Conservation (phyloP, 2,329 filamentous ascomycete species). For the Colletotrichum sp. region DNA sequence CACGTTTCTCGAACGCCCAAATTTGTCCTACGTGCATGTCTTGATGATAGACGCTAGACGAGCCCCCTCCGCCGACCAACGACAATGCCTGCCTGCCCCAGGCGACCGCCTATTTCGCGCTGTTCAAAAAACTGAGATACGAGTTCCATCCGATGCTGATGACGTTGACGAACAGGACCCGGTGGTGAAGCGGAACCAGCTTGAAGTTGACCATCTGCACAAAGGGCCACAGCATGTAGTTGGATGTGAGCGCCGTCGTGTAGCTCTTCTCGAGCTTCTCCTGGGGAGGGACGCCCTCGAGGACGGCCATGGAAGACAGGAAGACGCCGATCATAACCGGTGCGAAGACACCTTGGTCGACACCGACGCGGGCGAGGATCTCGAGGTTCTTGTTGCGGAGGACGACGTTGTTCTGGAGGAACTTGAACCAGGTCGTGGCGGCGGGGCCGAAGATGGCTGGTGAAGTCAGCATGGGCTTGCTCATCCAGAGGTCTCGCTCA, state of each 20-base stretch:
- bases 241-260: constrained; percentile 74
- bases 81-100: no score
- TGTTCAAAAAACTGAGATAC: constrained; percentile 68
- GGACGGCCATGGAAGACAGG: constrained; percentile 81
- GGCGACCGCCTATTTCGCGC: constrained; percentile 28
- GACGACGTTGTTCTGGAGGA: constrained; percentile 74
- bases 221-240: constrained; percentile 87
- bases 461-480: background rate
- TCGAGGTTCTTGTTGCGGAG: constrained; percentile 71
- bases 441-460: constrained; percentile 84
- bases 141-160: constrained; percentile 73
- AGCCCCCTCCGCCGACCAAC: background rate
- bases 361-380: constrained; percentile 78
- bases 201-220: constrained; percentile 90
- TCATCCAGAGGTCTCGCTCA: background rate
- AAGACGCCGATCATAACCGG: constrained; percentile 84
- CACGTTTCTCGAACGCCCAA: background rate
- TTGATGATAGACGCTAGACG: background rate
- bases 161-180: constrained; percentile 86
- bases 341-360: constrained; percentile 84
- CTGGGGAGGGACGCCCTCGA: constrained; percentile 67
- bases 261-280: constrained; percentile 79
- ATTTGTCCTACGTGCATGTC: background rate
- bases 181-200: constrained; percentile 81
- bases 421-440: constrained; percentile 84